phyloP scores from a whole-genome alignment of 495 filamentous ascomycete genomes.

The Beverwykella pulmonaria region DNA sequence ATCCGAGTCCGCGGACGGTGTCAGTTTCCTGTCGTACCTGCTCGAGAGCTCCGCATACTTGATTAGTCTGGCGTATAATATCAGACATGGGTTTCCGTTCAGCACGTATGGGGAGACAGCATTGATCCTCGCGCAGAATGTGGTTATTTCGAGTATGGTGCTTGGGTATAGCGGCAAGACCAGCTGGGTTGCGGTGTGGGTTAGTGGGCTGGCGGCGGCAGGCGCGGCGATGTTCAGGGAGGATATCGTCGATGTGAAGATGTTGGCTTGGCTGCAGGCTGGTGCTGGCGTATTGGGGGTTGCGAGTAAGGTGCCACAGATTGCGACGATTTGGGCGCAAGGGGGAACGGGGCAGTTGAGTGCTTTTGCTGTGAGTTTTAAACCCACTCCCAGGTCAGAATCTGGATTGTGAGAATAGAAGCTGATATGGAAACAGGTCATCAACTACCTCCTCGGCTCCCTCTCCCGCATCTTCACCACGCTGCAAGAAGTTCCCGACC shows the following conservation, averaged over 20 bases:
- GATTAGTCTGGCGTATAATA: constrained; percentile 86
- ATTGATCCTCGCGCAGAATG: constrained; percentile 87
- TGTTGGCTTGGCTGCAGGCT: constrained; percentile 76
- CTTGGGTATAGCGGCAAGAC: constrained; percentile 71
- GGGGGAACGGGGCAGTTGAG: constrained; percentile 93
- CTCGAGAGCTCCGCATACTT: constrained; percentile 86
- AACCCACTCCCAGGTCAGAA: neutral
- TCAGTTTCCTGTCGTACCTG: constrained; percentile 86
- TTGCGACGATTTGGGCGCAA: constrained; percentile 75
- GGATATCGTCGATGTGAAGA: constrained; percentile 65
- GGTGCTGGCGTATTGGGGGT: constrained; percentile 81
- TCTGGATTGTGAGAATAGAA: neutral
- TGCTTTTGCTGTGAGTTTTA: constrained; percentile 81
- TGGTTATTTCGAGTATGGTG: constrained; percentile 81
- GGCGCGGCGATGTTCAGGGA: constrained; percentile 68
- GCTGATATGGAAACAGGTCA: constrained; percentile 64
- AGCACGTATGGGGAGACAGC: constrained; percentile 95
- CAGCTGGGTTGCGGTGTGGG: constrained; percentile 66
- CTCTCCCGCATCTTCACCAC: constrained; percentile 96
- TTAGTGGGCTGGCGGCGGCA: constrained; percentile 70
- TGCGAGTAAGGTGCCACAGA: constrained; percentile 91
- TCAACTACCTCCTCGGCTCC: constrained; percentile 93
- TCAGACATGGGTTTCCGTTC: constrained; percentile 87
- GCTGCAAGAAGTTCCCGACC: constrained; percentile 91
- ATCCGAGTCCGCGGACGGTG: constrained; percentile 75